Percentiles rank a stretch among this genome's conserved stretches.
Conservation (phyloP, 2,329 filamentous ascomycete species). For the Beauveria medogensis region DNA sequence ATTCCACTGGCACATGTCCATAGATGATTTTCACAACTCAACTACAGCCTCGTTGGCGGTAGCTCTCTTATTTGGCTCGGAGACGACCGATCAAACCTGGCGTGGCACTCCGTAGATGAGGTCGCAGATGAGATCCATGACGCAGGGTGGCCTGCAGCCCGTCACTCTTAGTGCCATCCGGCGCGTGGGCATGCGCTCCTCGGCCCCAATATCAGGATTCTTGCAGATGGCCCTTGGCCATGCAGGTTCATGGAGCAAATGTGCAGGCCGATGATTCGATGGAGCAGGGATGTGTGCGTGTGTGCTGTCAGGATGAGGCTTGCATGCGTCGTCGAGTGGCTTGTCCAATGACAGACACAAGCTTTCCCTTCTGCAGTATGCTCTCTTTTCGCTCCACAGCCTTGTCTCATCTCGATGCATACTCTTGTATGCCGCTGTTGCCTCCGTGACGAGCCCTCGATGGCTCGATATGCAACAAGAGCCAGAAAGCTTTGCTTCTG, state of each 20-base stretch:
- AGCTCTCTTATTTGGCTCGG: no score
- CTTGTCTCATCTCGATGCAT: slow-evolving; percentile 1
- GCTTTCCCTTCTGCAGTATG: slow-evolving; percentile 2
- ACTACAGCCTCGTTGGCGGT: not conserved
- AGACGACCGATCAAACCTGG: not conserved
- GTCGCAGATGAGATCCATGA: slow-evolving; percentile 8
- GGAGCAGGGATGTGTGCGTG: not conserved
- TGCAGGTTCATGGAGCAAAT: slow-evolving; percentile 11
- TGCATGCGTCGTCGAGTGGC: not conserved
- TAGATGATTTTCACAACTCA: not conserved
- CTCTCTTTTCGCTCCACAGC: not conserved
- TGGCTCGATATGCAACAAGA: not conserved
- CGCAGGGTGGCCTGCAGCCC: slow-evolving; percentile 2
- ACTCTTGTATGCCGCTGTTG: not conserved
- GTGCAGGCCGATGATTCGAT: slow-evolving; percentile 8
- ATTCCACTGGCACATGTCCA: not conserved
- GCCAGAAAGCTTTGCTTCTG: not conserved
- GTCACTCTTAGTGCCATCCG: not conserved
- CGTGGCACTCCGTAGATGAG: not conserved
- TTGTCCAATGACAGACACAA: not conserved
- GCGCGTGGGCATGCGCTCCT: not conserved
- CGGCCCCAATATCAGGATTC: not conserved
- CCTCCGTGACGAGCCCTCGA: not conserved
- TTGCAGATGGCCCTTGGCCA: not conserved
- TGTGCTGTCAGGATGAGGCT: not conserved